Evolutionary conservation across 208 protist genomes (phyloP), one percentile per base, ranked within the genome.

Genomic region (Wallacemonas sp.): DNA sequence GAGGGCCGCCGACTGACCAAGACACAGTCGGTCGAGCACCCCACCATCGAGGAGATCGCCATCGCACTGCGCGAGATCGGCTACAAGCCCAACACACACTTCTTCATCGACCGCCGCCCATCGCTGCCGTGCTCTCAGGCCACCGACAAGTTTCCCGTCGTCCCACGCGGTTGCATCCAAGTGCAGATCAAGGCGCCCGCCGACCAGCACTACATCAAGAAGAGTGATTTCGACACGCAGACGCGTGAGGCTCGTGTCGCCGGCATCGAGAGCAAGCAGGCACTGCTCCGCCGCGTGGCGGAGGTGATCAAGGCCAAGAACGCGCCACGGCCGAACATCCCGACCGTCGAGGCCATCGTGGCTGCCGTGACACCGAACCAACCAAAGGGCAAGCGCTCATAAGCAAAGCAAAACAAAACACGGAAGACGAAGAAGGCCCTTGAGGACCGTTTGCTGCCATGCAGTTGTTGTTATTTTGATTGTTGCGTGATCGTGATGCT

Each of bases 151-250:
- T 93, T 88, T 39, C 72, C 85, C 1, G 49, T 89, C 43, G 78
- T 82, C n/a, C 88, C 86, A n/a, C 85, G 84, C 27, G 91, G 86
- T 2, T 83, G 82, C 63, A 62, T 96, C 5, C 83, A 80, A 74
- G 86, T 94, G 23, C 72, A 76, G 24, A 81, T 96, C 63, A 96
- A 94, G 70, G 67, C 65, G 8, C 86, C 91, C 0, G 27, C 68
- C n/a, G 72, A 87, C 39, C 70, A 77, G 65, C 88, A 96, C 65
- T 92, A 93, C 75, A 85, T 94, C 57, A 86, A 88, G 52, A 94
- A 93, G 73, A 92, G 83, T 61, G 88, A 94, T 34, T 96, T 92
- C 55, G 91, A 96, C 73, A 81, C 70, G n/a, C 81, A 93, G 56
- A 89, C 72, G 32, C 85, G 91, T 21, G 75, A 60, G 36, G 61